Base-by-base conservation (phyloP, 176 grass and related monocot genomes). In the Zea luxurians region DNA sequence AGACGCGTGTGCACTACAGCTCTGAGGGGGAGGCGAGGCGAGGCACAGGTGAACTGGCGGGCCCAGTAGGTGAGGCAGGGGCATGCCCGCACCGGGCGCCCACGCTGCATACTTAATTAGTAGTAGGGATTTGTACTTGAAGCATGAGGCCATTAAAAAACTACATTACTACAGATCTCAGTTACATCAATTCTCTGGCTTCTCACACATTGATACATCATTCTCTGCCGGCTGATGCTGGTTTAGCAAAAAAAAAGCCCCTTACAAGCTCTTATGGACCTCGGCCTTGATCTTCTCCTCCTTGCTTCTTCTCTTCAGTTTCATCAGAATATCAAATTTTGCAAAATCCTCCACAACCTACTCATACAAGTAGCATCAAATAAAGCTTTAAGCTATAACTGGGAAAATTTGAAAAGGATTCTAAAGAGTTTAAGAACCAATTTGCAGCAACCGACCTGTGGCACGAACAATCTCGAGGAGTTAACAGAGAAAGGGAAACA, bases 191-290 rank as follows among this genome's bases (percentile, higher is more conserved):
- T 59, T 89, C 80, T 89, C 66, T 86, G 75, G 81, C 81, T 76
- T 70, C 48, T 71, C 42, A 27, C 27, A 27, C 27, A 27, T 27
- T 1, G 88, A 83, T 21, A 86, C 88, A 6, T 83, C 85, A 68
- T 82, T 59, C 63, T 93, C 88, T 55, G 71, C 80, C 37, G 74
- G 84, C 43, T 89, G 82, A 84, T 94, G 84, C 71, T 94, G 80
- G 49, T 90, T 89, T 77, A 98, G 73, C 55, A 88, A 83, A 74
- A 94, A 98, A 73, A 27, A 27, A 27, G 72, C 81, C 12, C 96
- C 96, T 82, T 95, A 89, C 6, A 92, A 76, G 35, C 66, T 95
- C 78, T 92, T 99, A 44, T 99, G 92, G 75, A 99, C 96, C 78
- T 99, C 96, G 0, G 87, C 92, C 65, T 91, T 90, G 65, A 87